Evolutionary conservation across 352 stramenopile genomes (phyloP).

Genomic region (Lagenidium sp.): DNA sequence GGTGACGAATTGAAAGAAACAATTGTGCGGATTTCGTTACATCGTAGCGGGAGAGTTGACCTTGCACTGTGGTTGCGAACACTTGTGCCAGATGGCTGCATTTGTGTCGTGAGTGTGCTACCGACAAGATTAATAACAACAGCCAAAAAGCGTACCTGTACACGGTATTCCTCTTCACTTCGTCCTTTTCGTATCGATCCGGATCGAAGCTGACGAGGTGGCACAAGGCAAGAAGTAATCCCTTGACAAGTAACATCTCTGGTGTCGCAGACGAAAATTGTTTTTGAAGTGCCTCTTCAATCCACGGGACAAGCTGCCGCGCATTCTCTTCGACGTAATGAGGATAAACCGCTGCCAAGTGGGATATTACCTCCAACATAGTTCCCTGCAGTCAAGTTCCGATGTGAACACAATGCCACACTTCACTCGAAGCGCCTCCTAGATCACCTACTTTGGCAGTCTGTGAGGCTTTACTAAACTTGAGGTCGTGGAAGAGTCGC

Average conservation of each 20-base stretch:
- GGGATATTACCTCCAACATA: conserved; percentile 54
- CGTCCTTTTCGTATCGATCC: conserved; percentile 26
- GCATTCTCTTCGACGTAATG: conserved; percentile 18
- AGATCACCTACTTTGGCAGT: conserved; percentile 36
- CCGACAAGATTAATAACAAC: no score
- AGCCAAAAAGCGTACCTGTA: no score
- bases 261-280: conserved; percentile 55
- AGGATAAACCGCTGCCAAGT: conserved; percentile 45
- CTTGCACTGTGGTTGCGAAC: conserved; percentile 44
- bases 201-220: conserved; percentile 41
- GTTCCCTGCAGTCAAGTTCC: conserved; percentile 18
- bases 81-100: conserved; percentile 49
- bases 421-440: no score
- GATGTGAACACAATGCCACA: background rate
- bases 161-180: no score
- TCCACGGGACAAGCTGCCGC: conserved; percentile 40
- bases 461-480: conserved; percentile 61
- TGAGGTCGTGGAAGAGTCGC: conserved; percentile 70
- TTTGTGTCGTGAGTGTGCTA: conserved; percentile 11
- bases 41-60: conserved; percentile 56
- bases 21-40: conserved; percentile 50
- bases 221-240: conserved; percentile 49
- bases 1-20: conserved; percentile 36
- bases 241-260: conserved; percentile 72
- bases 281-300: conserved; percentile 62